A percentile compares a stretch with the other conserved stretches of the same genome.
These are phyloP conservation scores for Paraglomus brasilianum DNA, from an alignment of 192 early-diverging fungal genomes.

Conservation along the genomic window DNA sequence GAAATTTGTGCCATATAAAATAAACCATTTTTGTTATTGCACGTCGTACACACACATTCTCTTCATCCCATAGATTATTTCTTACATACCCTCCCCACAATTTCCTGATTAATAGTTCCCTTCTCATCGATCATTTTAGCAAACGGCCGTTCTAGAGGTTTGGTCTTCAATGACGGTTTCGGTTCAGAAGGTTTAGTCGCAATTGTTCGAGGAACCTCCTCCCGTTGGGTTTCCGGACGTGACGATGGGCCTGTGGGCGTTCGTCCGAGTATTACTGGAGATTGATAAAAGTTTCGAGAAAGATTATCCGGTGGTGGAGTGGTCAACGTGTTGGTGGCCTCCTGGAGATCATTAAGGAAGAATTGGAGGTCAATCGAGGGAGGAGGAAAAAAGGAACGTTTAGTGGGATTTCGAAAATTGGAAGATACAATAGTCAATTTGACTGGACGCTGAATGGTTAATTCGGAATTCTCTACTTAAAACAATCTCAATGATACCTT, in stretches of 20 bases:
- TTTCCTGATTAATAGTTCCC: conserved; percentile 25
- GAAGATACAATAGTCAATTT: not conserved
- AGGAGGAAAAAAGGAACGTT: not conserved
- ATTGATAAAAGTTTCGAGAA: conserved; percentile 26
- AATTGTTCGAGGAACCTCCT: not conserved
- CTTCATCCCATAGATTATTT: not conserved
- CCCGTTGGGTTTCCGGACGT: not conserved
- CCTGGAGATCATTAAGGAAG: conserved; percentile 1
- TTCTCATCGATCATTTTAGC: conserved; percentile 29
- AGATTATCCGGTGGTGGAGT: conserved; percentile 26
- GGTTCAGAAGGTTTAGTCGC: not conserved
- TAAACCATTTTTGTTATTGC: too few species aligned
- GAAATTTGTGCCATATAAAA: too few species aligned
- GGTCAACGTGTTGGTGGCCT: conserved; percentile 25
- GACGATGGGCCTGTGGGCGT: not conserved
- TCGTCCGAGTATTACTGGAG: conserved; percentile 29
- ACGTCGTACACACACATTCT: too few species aligned
- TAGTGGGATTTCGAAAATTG: too few species aligned
- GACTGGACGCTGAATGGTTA: not conserved
- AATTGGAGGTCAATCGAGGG: not conserved
- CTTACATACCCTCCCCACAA: conserved; percentile 6
- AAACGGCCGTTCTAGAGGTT: conserved; percentile 24
- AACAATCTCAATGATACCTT: not conserved
- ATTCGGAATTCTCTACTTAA: not conserved
- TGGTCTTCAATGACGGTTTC: not conserved